Percentiles rank a stretch among this genome's conserved stretches.
Evolutionary conservation across 305 asterid species (phyloP).

Genomic region (Rubia peregrina): DNA sequence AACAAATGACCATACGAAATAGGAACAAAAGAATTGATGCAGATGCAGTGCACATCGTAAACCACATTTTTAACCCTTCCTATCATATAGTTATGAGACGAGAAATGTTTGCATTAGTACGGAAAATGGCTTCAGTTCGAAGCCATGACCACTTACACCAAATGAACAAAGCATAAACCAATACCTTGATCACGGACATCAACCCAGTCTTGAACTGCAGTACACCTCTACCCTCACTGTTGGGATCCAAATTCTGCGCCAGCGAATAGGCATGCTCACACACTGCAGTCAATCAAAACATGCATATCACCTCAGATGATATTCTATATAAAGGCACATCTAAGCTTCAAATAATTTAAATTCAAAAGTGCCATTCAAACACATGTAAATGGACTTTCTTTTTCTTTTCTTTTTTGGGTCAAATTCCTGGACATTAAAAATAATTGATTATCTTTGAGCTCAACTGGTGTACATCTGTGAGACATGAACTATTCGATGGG

Average conservation of each 20-base stretch:
- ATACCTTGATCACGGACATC: constrained; percentile 98
- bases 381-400: background rate
- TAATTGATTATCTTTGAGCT: background rate
- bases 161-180: background rate
- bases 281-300: constrained; percentile 45
- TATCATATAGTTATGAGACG: background rate
- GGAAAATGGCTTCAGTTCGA: background rate
- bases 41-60: background rate
- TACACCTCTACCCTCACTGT: constrained; percentile 98
- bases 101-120: background rate
- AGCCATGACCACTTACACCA: background rate
- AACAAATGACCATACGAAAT: background rate
- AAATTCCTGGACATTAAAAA: background rate
- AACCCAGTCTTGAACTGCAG: constrained; percentile 96
- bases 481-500: background rate
- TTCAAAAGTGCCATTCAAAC: background rate
- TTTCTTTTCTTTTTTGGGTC: background rate
- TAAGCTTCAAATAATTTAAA: background rate
- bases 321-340: background rate
- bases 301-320: background rate
- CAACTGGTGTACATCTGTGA: background rate
- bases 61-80: background rate
- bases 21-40: background rate
- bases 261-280: constrained; percentile 95
- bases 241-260: constrained; percentile 96